Evolutionary conservation across 1,284 basidiomycete species (phyloP), one percentile per base, ranked within the genome.

Genomic region (Cystobasidiaceae sp.): DNA sequence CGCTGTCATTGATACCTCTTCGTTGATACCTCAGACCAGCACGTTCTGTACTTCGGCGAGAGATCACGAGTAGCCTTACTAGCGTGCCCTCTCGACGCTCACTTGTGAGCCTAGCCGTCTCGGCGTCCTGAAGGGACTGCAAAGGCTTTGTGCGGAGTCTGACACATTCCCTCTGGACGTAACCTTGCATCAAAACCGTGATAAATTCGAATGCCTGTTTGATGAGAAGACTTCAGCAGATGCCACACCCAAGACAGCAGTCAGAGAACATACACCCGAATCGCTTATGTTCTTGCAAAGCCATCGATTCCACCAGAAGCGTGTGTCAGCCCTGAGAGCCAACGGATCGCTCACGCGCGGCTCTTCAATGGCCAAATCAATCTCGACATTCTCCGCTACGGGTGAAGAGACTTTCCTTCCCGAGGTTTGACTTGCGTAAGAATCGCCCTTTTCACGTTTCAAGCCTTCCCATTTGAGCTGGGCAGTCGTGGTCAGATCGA

Each of bases 261-360:
- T 3, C 62, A 78, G 75, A 55, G 76, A 75, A 57, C 74, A 50
- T 28, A 78, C 71, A 0, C 77, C 77, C 0, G 74, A 74, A 13
- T 76, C 71, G 11, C 75, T 70, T 41, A 79, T 73, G n/a, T 87
- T 84, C 69, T 86, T 86, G 17, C 82, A 81, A 67, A 93, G 80
- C 81, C 84, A 85, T 21, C 90, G 88, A 71, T 93, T 93, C 87
- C 90, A 93, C 89, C 89, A 93, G 74, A 88, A 93, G 46, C 87
- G 84, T 46, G 83, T 82, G 67, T 92, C 88, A 1, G 89, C 88
- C 8, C 89, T 80, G 41, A 88, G 81, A 89, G 90, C 92, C 4
- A 93, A 80, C 0, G 90, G 89, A 43, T 90, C 80, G 0, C 83
- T 84, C 0, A 83, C 78, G 63, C 82, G 80, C 0, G 89, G 87